Evolutionary conservation across 1,284 basidiomycete genomes (phyloP).

Genomic region (Rhodotorula sp.): DNA sequence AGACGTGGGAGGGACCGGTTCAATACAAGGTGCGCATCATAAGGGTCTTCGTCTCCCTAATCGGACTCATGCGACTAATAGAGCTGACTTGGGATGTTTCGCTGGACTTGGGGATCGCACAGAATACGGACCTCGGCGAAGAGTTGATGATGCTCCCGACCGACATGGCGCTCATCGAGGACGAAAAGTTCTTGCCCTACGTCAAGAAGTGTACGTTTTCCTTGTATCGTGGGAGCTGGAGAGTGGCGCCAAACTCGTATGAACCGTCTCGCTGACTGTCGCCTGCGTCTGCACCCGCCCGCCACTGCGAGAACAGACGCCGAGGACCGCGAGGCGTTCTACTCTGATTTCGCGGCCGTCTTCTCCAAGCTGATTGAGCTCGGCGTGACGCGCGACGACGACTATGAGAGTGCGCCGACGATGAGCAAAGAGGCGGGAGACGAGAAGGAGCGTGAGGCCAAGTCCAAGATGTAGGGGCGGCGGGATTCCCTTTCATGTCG

Average conservation of each 20-base stretch:
- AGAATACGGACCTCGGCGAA: conserved; percentile 50
- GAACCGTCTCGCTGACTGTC: conserved; percentile 27
- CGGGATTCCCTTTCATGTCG: not conserved
- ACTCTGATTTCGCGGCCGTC: conserved; percentile 55
- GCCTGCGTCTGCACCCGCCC: too few species aligned
- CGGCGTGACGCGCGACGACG: conserved; percentile 52
- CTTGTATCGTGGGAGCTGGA: not conserved
- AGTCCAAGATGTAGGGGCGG: conserved; percentile 31
- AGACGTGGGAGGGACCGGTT: conserved; percentile 57
- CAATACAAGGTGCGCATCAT: conserved; percentile 45
- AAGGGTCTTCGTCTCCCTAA: conserved; percentile 26
- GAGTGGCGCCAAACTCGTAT: conserved; percentile 27
- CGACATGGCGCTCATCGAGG: conserved; percentile 47
- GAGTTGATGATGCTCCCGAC: conserved; percentile 60
- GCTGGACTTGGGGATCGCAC: not conserved
- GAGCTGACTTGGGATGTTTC: conserved; percentile 34
- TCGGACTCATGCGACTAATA: too few species aligned
- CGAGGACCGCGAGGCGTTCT: conserved; percentile 58
- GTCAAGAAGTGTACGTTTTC: conserved; percentile 54
- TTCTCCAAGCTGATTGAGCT: conserved; percentile 47
- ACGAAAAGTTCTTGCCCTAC: conserved; percentile 50
- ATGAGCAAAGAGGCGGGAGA: conserved; percentile 31
- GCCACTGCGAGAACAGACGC: conserved; percentile 48
- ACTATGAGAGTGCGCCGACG: conserved; percentile 43
- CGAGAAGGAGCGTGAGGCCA: conserved; percentile 24